Evolutionary conservation across 2,329 filamentous ascomycete genomes (phyloP).

Genomic region (Phialophora chinensis): DNA sequence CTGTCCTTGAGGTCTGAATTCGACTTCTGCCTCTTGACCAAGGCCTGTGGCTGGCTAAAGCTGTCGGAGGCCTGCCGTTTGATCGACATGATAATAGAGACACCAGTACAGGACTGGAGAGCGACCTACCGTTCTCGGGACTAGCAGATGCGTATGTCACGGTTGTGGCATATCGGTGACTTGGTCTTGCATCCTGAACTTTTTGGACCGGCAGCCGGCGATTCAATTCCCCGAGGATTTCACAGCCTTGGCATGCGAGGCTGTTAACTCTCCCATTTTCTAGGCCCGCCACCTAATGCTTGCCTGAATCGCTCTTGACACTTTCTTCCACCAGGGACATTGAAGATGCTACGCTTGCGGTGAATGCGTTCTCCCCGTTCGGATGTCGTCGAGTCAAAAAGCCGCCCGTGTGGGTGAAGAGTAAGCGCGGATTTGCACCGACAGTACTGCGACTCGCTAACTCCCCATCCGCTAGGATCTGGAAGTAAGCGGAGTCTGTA

Average conservation of each 20-base stretch:
- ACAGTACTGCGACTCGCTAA: not conserved
- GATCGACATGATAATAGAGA: conserved; percentile 71
- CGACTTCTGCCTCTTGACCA: conserved; percentile 88
- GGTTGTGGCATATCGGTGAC: not conserved
- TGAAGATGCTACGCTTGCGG: conserved; percentile 21
- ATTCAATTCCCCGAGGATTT: conserved; percentile 11
- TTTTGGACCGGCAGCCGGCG: conserved; percentile 22
- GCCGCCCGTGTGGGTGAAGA: conserved; percentile 75
- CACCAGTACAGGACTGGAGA: conserved; percentile 4
- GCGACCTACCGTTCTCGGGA: not conserved
- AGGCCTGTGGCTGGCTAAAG: conserved; percentile 77
- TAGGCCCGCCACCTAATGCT: not conserved
- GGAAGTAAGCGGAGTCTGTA: conserved; percentile 74
- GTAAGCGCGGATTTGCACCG: conserved; percentile 57
- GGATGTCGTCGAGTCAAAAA: conserved; percentile 56
- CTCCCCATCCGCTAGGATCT: conserved; percentile 66
- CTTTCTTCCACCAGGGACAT: not conserved
- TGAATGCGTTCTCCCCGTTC: not conserved
- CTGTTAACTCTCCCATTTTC: not conserved
- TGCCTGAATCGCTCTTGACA: not conserved
- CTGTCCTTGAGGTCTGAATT: conserved; percentile 62
- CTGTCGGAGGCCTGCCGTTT: conserved; percentile 89
- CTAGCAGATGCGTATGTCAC: not conserved
- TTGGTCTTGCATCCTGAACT: not conserved
- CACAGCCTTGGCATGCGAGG: conserved; percentile 11